Evolutionary conservation across 495 filamentous ascomycete species (phyloP).

Genomic region (Podospora conica): DNA sequence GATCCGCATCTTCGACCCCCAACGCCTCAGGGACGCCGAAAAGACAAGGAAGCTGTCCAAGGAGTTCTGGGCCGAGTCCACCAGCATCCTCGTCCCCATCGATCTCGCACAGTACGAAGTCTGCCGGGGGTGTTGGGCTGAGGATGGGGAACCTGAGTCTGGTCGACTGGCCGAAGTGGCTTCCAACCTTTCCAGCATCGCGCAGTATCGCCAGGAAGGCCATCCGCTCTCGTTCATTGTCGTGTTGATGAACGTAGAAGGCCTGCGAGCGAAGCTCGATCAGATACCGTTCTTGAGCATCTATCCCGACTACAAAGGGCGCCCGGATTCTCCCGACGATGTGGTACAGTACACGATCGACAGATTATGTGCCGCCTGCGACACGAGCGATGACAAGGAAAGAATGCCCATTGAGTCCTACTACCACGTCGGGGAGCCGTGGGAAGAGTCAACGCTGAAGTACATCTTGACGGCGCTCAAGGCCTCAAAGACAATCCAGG

Average conservation of each 20-base stretch:
- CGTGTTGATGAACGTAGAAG: background rate
- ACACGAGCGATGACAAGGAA: background rate
- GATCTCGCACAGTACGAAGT: background rate
- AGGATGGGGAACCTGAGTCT: background rate
- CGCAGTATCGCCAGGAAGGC: background rate
- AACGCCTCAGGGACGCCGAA: background rate
- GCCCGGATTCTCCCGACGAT: background rate
- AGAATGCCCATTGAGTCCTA: background rate
- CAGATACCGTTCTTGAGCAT: background rate
- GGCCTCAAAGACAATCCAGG: background rate
- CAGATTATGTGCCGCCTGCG: background rate
- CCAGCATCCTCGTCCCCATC: background rate
- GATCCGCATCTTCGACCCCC: slow-evolving; percentile 1
- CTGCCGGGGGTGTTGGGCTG: background rate
- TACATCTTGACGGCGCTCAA: background rate
- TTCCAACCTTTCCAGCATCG: background rate
- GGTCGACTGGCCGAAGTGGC: background rate
- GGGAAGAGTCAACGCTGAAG: background rate
- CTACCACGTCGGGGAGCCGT: background rate
- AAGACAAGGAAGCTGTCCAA: background rate
- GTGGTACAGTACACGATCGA: background rate
- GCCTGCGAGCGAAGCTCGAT: background rate
- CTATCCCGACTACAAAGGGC: background rate
- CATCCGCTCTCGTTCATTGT: background rate
- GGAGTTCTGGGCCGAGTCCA: background rate